Base-by-base conservation (phyloP, 208 protist genomes). In the Leishmania martiniquensis region DNA sequence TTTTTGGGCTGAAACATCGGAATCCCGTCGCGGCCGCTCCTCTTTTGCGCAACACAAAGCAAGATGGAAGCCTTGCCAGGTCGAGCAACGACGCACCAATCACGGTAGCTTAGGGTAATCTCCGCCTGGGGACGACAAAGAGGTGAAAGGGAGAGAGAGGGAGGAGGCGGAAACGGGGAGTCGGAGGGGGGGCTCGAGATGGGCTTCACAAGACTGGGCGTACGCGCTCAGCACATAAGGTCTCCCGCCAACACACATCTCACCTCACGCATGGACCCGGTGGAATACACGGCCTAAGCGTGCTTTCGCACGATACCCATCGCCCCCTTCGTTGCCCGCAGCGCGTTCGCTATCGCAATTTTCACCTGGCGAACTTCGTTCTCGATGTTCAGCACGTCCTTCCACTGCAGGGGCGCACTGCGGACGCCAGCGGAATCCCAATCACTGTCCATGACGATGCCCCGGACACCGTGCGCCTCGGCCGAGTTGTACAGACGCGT, bases 301-400 rank as follows among this genome's bases (percentile, higher is more conserved):
- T 39, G n/a, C 15, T 55, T 60, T 42, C 54, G 68, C 51, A 81
- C 59, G 37, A 76, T 32, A 20, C 57, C 29, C 34, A 67, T 84
- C 17, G 77, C 80, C 47, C 68, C 69, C 32, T 78, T 86, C 34
- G 87, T 84, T 3, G 87, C 86, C 32, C 87, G 88, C 47, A 94
- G 72, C 13, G 91, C 89, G 70, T 97, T 97, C 42, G 91, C 91
- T 9, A 95, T 89, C 37, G 88, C 84, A 62, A 97, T 90, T 76
- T 95, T 97, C 45, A 94, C 72, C 73, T 89, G 86, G 0, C 91
- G 89, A 49, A 95, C 73, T n/a, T 90, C 77, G 45, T 86, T 87
- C 80, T 96, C 92, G 54, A 94, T 74, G 68, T 77, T 70, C 17
- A 93, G 65, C 62, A 92, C 86, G 32, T 87, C 83, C 22, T 82